Percentiles rank a stretch among this genome's conserved stretches.
Evolutionary conservation across 1,284 basidiomycete genomes (phyloP).

Genomic region (Austroboletus niveus): DNA sequence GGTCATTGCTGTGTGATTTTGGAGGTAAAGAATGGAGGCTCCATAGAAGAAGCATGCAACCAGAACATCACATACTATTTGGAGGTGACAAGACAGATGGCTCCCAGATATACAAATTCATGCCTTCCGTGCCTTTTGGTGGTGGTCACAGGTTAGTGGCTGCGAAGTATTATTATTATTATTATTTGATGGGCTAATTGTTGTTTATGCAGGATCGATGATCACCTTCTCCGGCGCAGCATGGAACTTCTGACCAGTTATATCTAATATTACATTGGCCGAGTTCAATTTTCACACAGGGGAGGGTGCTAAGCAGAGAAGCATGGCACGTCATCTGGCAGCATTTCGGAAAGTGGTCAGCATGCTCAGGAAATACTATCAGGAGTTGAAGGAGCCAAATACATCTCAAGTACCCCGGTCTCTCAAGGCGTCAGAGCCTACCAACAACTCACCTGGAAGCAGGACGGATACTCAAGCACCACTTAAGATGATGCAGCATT

Average conservation of each 20-base stretch:
- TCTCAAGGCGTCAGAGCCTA: no score
- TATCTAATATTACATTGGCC: not conserved
- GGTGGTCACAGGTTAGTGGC: not conserved
- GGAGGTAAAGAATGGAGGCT: not conserved
- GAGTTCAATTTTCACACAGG: not conserved
- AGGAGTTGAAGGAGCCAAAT: not conserved
- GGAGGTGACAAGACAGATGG: not conserved
- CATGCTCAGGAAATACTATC: not conserved
- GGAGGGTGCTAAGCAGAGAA: not conserved
- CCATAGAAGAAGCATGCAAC: not conserved
- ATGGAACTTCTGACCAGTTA: not conserved
- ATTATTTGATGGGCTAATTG: not conserved
- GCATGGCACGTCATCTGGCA: not conserved
- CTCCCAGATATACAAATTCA: not conserved
- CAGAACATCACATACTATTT: not conserved
- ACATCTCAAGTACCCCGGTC: not conserved
- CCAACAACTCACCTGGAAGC: no score
- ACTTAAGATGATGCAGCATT: rapidly evolving
- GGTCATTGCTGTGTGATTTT: not conserved
- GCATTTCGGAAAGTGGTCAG: not conserved
- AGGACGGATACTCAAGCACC: no score
- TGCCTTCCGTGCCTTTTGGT: not conserved
- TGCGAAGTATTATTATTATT: not conserved
- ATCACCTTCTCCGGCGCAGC: not conserved
- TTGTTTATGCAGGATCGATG: not conserved